Percentiles rank a stretch among this genome's conserved stretches.
Evolutionary conservation across 2,329 filamentous ascomycete species (phyloP).

Genomic region (Colletotrichum filicis): DNA sequence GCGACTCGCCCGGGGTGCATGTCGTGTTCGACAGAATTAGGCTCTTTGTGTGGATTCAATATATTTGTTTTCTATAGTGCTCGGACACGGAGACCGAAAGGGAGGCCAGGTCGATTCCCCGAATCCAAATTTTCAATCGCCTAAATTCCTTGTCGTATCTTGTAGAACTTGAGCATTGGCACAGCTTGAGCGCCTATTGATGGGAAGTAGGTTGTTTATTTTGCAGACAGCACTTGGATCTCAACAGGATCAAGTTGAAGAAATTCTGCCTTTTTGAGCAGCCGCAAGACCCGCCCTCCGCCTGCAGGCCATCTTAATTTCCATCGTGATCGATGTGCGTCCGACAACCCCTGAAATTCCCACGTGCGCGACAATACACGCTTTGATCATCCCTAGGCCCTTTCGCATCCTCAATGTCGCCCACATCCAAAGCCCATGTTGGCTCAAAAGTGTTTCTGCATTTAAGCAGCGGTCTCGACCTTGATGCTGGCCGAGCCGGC

Average conservation of each 20-base stretch:
- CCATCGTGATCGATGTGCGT: background rate
- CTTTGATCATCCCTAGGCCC: background rate
- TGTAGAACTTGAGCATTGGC: background rate
- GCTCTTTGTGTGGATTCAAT: background rate
- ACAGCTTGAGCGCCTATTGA: background rate
- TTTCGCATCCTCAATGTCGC: background rate
- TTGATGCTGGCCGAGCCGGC: slow-evolving; percentile 59
- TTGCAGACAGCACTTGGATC: background rate
- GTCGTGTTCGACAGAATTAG: background rate
- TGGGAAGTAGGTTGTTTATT: background rate
- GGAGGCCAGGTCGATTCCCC: background rate
- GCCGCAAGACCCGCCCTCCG: background rate
- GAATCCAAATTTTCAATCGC: background rate
- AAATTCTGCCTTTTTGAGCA: background rate
- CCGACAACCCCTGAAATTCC: background rate
- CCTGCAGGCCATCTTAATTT: background rate
- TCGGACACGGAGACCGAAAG: background rate
- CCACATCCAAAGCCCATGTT: background rate
- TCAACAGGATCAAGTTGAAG: background rate
- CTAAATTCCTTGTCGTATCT: background rate
- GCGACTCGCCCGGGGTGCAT: background rate
- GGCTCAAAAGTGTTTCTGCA: background rate
- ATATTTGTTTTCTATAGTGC: background rate
- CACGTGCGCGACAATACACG: background rate
- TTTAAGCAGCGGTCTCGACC: slow-evolving; percentile 43